Evolutionary conservation across 1,139 yeast genomes (phyloP), one percentile per base, ranked within the genome.

Genomic region (Pichia sorboxylosa): DNA sequence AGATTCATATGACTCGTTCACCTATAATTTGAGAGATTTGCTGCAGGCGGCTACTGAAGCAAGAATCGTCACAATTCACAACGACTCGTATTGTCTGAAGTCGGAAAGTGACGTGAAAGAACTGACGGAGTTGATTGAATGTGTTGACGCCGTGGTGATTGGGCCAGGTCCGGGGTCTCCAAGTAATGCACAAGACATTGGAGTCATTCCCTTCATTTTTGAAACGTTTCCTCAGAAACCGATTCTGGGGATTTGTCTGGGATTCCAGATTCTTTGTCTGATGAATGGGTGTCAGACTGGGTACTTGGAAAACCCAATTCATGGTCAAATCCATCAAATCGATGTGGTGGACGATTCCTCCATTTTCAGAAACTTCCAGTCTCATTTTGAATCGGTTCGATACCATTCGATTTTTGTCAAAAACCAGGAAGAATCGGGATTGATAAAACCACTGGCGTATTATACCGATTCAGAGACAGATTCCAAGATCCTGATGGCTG

Each of bases 161-260:
- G 98, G 98, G 0, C 99, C 99, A 0, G 99, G 99, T 0, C 99
- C 99, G 0, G 99, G 99, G 0, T 74, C 81, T 45, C 98, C 98
- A 0, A 66, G 60, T 27, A 47, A 55, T 2, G 52, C 64, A 0
- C 41, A 52, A 1, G 97, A 87, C 49, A 73, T 81, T 17, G 97
- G 96, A 1, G 66, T 85, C 5, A 69, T 85, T n/a, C 69, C 73
- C 4, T 63, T 65, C 48, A 45, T 82, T 16, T 69, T 56, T 35
- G 48, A 47, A 33, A 54, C 48, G 27, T 60, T 51, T 35, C 47
- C 51, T 6, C 29, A 41, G 1, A 56, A 81, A 1, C 97, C 98
- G 0, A 66, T 85, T 0, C 58, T 92, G 32, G 99, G 99, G 0
- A 80, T 92, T 6, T 92, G 99, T 48, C 61, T 92, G 13, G 99